Evolutionary conservation across 2,329 filamentous ascomycete species (phyloP), one percentile per base, ranked within the genome.

Genomic region (Epicoccum sorghinum): DNA sequence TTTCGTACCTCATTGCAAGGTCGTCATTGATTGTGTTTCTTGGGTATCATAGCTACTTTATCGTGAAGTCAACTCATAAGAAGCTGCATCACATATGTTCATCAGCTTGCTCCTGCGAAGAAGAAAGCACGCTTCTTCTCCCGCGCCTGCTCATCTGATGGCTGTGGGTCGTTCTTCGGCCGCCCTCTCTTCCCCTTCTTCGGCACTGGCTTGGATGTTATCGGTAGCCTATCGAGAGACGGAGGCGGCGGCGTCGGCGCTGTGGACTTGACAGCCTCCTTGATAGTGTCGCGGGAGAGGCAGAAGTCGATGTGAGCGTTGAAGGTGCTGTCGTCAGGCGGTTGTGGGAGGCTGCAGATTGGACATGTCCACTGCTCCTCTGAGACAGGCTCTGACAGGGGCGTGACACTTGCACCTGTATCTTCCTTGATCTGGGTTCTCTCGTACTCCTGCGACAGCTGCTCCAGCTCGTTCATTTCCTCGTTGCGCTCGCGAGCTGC

Each of bases 241-340:
- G 55, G 32, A 2, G 62, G 49, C 4, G 70, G 68, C 2, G 63
- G 35, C 7, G 57, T 30, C 4, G 67, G 61, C 2, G 64, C 57
- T 4, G 70, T 72, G 2, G 62, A 81, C 52, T 90, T 87, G 1
- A 95, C 87, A 0, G 86, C 89, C 66, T 97, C 91, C 40, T 88
- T 88, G 65, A 99, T 98, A 0, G 91, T 90, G 67, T 90, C 86
- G 50, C 88, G 83, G 0, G 93, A 97, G 1, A 99, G 82, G 72
- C 95, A 99, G 7, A 89, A 83, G 71, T 99, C 95, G 46, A 99
- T 92, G 68, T 99, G 95, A 52, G 89, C 85, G 63, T 99, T 99
- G 76, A 98, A 96, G 0, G 77, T 78, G 40, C 82, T 82, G 70
- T 97, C 91, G 44, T 93, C 83, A 0, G 91, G 84, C 0, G 79